phyloP scores from a whole-genome alignment of 176 grass and related monocot species.

The Pontederia crassipes region DNA sequence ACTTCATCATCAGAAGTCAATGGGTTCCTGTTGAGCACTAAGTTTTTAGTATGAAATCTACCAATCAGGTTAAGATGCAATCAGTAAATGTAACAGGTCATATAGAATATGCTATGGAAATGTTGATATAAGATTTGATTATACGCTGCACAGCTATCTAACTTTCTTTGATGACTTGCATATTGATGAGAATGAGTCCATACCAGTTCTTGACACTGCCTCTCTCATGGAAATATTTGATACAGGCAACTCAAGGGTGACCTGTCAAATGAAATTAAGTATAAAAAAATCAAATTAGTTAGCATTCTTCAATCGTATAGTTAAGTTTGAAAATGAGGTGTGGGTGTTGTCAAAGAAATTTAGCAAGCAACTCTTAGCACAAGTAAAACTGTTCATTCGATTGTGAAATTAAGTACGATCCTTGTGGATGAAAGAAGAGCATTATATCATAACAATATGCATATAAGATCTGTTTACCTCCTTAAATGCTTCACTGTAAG shows the following conservation, averaged over 20 bases:
- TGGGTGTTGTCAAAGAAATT: background rate
- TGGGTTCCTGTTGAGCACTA: too few relatives aligned
- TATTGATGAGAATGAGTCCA: background rate
- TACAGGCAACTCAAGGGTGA: slow-evolving; percentile 30
- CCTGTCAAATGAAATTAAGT: slow-evolving; percentile 9
- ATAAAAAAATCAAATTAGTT: background rate
- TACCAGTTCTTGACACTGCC: background rate
- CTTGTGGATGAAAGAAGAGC: background rate
- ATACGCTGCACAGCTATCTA: too few relatives aligned
- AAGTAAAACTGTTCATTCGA: background rate
- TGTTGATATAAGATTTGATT: too few relatives aligned
- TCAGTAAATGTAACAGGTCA: too few relatives aligned
- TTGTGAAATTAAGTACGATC: background rate
- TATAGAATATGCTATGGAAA: too few relatives aligned
- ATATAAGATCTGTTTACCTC: slow-evolving; percentile 35
- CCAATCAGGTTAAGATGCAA: too few relatives aligned
- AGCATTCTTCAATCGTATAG: background rate
- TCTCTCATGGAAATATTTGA: slow-evolving; percentile 3
- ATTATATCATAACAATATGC: background rate
- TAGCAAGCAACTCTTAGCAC: too few relatives aligned
- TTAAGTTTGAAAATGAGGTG: background rate
- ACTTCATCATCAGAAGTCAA: too few relatives aligned
- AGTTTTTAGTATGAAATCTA: too few relatives aligned
- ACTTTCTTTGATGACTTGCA: too few relatives aligned
- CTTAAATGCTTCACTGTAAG: slow-evolving; percentile 64